Evolutionary conservation across 305 asterid genomes (phyloP).

Genomic region (Solanum chacoense): DNA sequence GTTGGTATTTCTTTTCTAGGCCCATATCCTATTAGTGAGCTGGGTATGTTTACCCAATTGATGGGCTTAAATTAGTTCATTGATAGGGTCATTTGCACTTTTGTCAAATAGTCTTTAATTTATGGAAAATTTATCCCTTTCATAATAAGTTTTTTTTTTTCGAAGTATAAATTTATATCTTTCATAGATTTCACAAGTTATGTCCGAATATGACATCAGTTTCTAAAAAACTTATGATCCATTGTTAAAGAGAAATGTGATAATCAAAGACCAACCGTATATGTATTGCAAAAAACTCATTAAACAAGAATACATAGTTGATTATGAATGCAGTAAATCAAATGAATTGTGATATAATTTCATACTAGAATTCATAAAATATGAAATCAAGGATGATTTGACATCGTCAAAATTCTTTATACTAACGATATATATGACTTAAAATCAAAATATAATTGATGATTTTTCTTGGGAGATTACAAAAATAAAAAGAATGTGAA

Average conservation of each 20-base stretch:
- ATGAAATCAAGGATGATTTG: neutral
- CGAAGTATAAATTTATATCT: neutral
- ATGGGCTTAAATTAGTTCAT: neutral
- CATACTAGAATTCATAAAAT: neutral
- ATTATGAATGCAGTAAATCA: neutral
- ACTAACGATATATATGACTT: neutral
- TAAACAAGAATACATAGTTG: neutral
- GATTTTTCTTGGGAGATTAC: neutral
- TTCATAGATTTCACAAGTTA: neutral
- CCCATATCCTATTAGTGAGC: neutral
- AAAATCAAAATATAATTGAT: neutral
- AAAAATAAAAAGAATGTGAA: neutral
- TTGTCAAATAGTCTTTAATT: neutral
- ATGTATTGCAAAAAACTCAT: neutral
- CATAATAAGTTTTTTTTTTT: neutral
- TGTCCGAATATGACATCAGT: too few species aligned
- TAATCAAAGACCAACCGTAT: neutral
- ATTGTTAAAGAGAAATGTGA: too few species aligned
- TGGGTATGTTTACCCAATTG: neutral
- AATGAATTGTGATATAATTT: neutral
- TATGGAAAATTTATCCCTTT: neutral
- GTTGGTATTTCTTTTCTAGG: neutral
- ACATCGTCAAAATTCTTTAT: neutral
- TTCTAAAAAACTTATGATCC: neutral
- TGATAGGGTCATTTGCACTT: neutral